Conservation (phyloP, 2,329 filamentous ascomycete genomes). For the Ophidiomyces ophidiicola region DNA sequence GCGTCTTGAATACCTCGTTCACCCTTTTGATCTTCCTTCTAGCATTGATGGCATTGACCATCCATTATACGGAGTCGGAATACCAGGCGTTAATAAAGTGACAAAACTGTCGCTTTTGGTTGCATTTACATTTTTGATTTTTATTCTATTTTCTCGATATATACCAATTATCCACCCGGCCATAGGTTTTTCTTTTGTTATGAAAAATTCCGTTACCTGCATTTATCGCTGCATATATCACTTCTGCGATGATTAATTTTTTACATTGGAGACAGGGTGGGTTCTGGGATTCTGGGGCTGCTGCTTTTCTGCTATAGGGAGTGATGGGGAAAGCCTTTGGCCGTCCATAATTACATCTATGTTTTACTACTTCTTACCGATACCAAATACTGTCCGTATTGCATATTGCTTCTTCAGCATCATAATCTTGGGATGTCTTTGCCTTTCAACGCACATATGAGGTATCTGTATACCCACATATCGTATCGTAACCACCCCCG, state of each 20-base stretch:
- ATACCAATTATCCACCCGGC: too few relatives aligned
- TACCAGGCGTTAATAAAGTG: slow-evolving; percentile 6
- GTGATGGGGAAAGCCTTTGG: neutral
- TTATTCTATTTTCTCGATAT: too few relatives aligned
- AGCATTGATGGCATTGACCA: slow-evolving; percentile 2
- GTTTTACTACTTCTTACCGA: neutral
- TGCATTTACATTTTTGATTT: slow-evolving; percentile 7
- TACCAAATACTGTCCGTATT: too few relatives aligned
- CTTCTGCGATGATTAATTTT: slow-evolving; percentile 4
- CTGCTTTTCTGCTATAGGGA: neutral
- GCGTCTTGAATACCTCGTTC: neutral
- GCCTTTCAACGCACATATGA: too few relatives aligned
- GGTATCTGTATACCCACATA: too few relatives aligned
- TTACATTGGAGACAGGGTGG: neutral
- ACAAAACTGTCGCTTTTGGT: neutral
- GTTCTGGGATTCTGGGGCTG: neutral
- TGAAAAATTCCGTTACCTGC: slow-evolving; percentile 1
- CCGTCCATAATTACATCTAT: neutral
- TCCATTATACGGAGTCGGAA: slow-evolving; percentile 1
- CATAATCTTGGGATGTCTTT: too few relatives aligned
- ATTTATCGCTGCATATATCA: slow-evolving; percentile 6
- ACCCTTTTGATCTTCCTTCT: neutral
- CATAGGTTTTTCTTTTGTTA: slow-evolving; percentile 4
- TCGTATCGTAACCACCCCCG: too few relatives aligned
- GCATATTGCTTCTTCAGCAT: too few relatives aligned